Percentiles rank a stretch among this genome's conserved stretches.
These are phyloP conservation scores for Jaapia argillacea DNA, from an alignment of 768 basidiomycete species.

Conservation along the genomic window DNA sequence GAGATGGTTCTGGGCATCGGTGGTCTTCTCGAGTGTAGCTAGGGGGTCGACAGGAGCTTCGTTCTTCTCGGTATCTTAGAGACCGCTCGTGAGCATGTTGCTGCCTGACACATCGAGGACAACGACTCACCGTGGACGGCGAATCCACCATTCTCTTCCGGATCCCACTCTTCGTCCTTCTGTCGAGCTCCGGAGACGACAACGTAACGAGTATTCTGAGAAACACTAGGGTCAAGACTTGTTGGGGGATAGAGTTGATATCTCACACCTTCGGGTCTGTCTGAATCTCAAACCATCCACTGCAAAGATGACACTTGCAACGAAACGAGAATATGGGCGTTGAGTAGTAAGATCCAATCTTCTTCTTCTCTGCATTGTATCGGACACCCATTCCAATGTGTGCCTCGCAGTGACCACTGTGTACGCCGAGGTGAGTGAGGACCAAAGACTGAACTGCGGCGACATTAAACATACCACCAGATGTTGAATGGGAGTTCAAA, in stretches of 20 bases:
- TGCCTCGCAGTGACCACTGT: slow-evolving; percentile 85
- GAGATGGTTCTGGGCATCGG: slow-evolving; percentile 60
- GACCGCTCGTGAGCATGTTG: no score
- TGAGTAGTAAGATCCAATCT: slow-evolving; percentile 89
- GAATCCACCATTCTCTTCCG: slow-evolving; percentile 90
- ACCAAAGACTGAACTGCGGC: no score
- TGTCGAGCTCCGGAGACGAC: slow-evolving; percentile 88
- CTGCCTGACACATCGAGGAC: not conserved
- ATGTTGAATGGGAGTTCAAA: slow-evolving; percentile 97
- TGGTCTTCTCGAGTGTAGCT: slow-evolving; percentile 81
- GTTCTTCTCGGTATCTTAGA: slow-evolving; percentile 53
- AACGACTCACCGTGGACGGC: slow-evolving; percentile 64
- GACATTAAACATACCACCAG: slow-evolving; percentile 65
- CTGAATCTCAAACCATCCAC: slow-evolving; percentile 96
- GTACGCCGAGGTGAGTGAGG: no score
- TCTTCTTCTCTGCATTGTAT: slow-evolving; percentile 99
- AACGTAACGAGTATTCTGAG: slow-evolving; percentile 89
- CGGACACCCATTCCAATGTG: slow-evolving; percentile 99
- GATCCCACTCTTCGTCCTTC: slow-evolving; percentile 96
- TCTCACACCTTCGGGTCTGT: slow-evolving; percentile 85
- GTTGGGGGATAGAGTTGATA: not conserved
- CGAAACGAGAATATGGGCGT: slow-evolving; percentile 93
- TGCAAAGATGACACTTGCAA: slow-evolving; percentile 96
- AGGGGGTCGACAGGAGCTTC: slow-evolving; percentile 71
- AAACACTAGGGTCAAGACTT: not conserved